Percentiles rank a stretch among this genome's conserved stretches.
phyloP scores from a whole-genome alignment of 257 asterid genomes.

The Rhazya stricta region DNA sequence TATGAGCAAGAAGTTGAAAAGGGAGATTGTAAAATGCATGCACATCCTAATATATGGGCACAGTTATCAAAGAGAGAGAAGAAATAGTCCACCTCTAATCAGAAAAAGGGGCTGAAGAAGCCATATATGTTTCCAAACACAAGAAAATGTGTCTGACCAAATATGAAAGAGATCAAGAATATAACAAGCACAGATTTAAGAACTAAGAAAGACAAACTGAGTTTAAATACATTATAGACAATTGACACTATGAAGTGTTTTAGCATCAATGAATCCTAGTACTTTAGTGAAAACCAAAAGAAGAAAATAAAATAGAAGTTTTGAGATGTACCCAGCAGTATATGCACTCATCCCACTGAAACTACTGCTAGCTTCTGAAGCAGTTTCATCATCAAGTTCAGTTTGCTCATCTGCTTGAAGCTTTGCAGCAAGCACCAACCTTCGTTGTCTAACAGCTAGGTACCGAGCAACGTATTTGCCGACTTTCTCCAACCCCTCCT shows the following conservation, averaged over 20 bases:
- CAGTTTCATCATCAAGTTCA: conserved; percentile 77
- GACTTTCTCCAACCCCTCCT: conserved; percentile 86
- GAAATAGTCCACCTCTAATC: not conserved
- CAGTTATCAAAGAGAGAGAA: not conserved
- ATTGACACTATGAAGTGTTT: not conserved
- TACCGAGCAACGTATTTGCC: conserved; percentile 85
- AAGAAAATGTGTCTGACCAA: not conserved
- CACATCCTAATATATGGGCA: not conserved
- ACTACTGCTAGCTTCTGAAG: conserved; percentile 90
- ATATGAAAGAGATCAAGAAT: not conserved
- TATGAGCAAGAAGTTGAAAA: not conserved
- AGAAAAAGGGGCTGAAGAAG: not conserved
- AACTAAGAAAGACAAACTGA: not conserved
- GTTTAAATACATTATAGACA: not conserved
- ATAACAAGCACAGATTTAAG: not conserved
- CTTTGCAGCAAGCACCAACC: conserved; percentile 83
- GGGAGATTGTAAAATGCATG: not conserved
- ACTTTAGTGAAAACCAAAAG: not conserved
- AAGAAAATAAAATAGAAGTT: not conserved
- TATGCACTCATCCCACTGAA: conserved; percentile 99
- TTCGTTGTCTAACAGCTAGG: conserved; percentile 86
- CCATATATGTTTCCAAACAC: not conserved
- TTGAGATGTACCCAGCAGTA: conserved; percentile 67
- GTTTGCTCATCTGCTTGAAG: conserved; percentile 64
- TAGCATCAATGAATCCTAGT: not conserved